Evolutionary conservation across 495 filamentous ascomycete species (phyloP).

Genomic region (Astrothelium macrocarpum): DNA sequence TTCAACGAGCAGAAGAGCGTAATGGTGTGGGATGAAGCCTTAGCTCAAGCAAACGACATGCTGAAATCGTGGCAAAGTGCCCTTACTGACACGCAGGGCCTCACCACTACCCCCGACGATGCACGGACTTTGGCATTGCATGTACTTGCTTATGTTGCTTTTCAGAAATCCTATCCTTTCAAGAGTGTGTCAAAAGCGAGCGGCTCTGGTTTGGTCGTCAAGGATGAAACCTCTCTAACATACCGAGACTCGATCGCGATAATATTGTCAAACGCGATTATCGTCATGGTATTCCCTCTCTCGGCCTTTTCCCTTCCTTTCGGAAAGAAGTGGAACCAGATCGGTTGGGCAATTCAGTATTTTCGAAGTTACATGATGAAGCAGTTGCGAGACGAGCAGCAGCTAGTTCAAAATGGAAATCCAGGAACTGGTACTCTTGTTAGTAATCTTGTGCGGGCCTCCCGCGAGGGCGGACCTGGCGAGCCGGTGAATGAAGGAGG

Average conservation of each 20-base stretch:
- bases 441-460: conserved; percentile 1
- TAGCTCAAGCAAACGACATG: conserved; percentile 34
- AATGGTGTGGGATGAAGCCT: conserved; percentile 35
- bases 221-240: conserved; percentile 14
- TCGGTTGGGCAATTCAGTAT: conserved; percentile 23
- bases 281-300: conserved; percentile 27
- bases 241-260: conserved; percentile 27
- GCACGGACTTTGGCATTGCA: conserved; percentile 30
- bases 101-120: conserved; percentile 21
- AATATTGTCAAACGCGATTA: conserved; percentile 29
- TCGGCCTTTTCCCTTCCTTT: conserved; percentile 21
- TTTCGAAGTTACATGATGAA: conserved; percentile 26
- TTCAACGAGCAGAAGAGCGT: conserved; percentile 39
- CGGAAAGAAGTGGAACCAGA: conserved; percentile 17
- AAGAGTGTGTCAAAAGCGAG: conserved; percentile 12
- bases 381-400: background rate
- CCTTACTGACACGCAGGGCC: conserved; percentile 4
- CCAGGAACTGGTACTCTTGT: background rate
- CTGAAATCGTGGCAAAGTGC: conserved; percentile 27
- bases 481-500: background rate
- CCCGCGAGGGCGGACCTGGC: background rate
- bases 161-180: conserved; percentile 32
- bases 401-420: background rate
- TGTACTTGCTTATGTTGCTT: conserved; percentile 30
- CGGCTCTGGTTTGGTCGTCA: conserved; percentile 9